Conservation (phyloP, 352 stramenopile species). For the Globisporangium nunn region DNA sequence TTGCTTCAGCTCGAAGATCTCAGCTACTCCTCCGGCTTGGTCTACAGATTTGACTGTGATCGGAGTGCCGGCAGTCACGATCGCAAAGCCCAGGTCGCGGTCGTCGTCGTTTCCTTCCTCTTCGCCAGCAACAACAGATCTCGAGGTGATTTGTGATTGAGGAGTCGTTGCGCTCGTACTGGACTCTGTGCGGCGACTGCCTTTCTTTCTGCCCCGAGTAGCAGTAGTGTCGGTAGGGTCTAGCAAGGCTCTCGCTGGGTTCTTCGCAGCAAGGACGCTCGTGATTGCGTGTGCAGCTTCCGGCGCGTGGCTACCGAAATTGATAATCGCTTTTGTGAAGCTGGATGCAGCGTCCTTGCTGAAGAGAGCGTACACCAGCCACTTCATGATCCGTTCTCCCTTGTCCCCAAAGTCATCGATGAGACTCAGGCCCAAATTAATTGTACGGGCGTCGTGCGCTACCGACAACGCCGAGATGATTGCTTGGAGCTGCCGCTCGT, state of each 20-base stretch:
- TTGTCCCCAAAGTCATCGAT: background rate
- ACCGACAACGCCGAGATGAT: background rate
- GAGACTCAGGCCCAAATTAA: background rate
- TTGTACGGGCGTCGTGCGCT: background rate
- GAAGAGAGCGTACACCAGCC: conserved; percentile 4
- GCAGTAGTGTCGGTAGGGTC: background rate
- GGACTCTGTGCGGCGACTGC: too few relatives aligned
- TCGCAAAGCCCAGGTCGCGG: background rate
- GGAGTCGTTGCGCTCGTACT: background rate
- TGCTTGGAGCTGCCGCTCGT: background rate
- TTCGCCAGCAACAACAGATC: background rate
- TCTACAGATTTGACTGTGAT: background rate
- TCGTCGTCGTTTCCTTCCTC: background rate
- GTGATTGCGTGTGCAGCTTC: background rate
- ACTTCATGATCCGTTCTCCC: background rate
- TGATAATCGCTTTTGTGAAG: background rate
- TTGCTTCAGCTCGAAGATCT: background rate
- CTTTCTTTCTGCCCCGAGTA: background rate
- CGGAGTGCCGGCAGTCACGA: background rate
- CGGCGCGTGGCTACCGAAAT: background rate
- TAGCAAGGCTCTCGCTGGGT: background rate
- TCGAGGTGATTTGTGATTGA: too few relatives aligned
- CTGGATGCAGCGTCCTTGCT: conserved; percentile 1
- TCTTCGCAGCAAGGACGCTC: background rate
- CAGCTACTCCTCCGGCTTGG: background rate